Conservation (phyloP, 148 eudicot genomes). For the Heliamphora exappendiculata region DNA sequence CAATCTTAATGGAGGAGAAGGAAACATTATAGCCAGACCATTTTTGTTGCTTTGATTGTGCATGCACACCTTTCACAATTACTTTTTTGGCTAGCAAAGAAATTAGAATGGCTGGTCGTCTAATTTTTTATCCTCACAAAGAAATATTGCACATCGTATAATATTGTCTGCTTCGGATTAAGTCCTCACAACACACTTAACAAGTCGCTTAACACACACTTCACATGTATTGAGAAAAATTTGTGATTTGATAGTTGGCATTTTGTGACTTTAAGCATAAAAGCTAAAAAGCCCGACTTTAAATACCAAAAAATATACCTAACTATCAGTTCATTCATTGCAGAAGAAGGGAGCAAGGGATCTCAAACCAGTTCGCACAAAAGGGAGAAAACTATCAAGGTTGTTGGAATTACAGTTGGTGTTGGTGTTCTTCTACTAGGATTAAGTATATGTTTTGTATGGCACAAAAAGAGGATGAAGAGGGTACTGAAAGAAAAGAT, state of each 20-base stretch:
- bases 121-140: too few species aligned
- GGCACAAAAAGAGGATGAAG: slow-evolving; percentile 23
- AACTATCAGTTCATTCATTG: background rate
- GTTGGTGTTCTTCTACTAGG: slow-evolving; percentile 20
- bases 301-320: background rate
- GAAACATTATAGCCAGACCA: too few species aligned
- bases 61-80: background rate
- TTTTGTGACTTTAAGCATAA: background rate
- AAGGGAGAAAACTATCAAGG: slow-evolving; percentile 13
- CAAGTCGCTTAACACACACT: too few species aligned
- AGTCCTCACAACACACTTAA: too few species aligned
- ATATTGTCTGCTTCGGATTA: too few species aligned
- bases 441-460: slow-evolving; percentile 15
- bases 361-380: slow-evolving; percentile 20
- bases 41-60: background rate
- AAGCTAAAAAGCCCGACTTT: too few species aligned
- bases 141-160: too few species aligned
- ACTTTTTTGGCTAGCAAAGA: background rate
- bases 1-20: background rate
- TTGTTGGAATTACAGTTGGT: slow-evolving; percentile 30
- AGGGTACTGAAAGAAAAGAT: background rate
- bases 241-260: too few species aligned
- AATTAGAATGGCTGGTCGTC: background rate
- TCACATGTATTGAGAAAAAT: too few species aligned
- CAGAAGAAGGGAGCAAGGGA: slow-evolving; percentile 12